Evolutionary conservation across 768 basidiomycete genomes (phyloP), one percentile per base, ranked within the genome.

Genomic region (Solioccasus polychromus): DNA sequence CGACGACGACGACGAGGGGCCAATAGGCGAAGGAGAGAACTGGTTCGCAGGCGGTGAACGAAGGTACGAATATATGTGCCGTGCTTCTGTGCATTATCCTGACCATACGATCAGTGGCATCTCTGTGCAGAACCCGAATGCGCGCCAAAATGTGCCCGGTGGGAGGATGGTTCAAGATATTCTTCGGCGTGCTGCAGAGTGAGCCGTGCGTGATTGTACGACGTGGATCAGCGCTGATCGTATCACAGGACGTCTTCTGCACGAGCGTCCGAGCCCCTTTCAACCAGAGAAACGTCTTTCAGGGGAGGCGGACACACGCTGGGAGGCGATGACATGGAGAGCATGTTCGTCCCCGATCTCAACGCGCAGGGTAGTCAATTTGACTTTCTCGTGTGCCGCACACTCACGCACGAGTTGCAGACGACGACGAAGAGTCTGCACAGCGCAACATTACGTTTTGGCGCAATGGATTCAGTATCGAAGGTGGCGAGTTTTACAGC

Each of bases 11-110:
- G 75, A 73, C 10, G 72, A 72, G 3, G 73, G 74, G 1, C 38
- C 46, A 5, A 50, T 47, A 1, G 35, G 36, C 28, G 75, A 76
- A 15, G 70, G 73, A 2, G 80, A 89, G 56, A 83, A 75, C 53
- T 89, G 85, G 77, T 98, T 91, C 66, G 85, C 95, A 3, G 95
- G 95, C n/a, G 95, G 95, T 0, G 95, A 95, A 63, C 74, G 90
- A 60, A 93, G 92, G 93, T 89, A 26, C 25, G 62, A 40, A 20
- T 17, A 30, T 17, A 39, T 4, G 35, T n/a, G 3, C 12, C 18
- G 8, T 14, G 2, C 17, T 7, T 3, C 24, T 7, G 24, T 22
- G 22, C 22, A 7, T 14, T n/a, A 28, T 37, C 35, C n/a, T 26
- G 15, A 35, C 35, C 8, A 35, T 24, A 14, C 7, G 11, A 26